Conservation (phyloP, 106 monocot species). For the Chionographis japonica region DNA sequence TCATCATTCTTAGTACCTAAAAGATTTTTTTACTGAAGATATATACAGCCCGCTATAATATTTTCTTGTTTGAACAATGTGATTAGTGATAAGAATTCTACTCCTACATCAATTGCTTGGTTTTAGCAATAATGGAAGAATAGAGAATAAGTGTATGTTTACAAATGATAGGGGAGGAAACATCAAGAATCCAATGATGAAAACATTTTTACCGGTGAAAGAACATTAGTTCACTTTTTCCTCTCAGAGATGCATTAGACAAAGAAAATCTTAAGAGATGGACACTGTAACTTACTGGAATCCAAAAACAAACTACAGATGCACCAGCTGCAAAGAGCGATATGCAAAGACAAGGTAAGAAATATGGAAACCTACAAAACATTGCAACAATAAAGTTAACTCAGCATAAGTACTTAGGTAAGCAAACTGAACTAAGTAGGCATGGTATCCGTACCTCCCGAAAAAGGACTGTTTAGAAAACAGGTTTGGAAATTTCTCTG, state of each 20-base stretch:
- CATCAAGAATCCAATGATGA: neutral
- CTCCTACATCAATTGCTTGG: too few species aligned
- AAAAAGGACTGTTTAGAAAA: conserved; percentile 59
- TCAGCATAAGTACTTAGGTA: neutral
- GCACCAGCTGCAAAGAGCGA: conserved; percentile 47
- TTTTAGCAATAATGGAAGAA: too few species aligned
- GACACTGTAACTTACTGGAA: conserved; percentile 32
- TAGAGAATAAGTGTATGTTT: too few species aligned
- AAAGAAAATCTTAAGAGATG: too few species aligned
- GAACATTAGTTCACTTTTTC: neutral
- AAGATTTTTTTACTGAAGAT: too few species aligned
- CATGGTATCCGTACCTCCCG: conserved; percentile 37
- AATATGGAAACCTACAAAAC: conserved; percentile 64
- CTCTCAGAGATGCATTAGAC: too few species aligned
- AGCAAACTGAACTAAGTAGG: neutral
- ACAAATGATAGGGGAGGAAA: too few species aligned
- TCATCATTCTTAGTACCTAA: too few species aligned
- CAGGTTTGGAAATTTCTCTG: conserved; percentile 64
- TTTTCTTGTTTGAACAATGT: too few species aligned
- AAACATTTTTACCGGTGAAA: neutral
- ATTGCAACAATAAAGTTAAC: neutral
- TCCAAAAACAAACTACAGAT: conserved; percentile 31
- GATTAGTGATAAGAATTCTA: too few species aligned
- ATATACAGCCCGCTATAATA: too few species aligned
- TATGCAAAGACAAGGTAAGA: conserved; percentile 45